Evolutionary conservation across 768 basidiomycete species (phyloP).

Genomic region (Kwoniella europaea): DNA sequence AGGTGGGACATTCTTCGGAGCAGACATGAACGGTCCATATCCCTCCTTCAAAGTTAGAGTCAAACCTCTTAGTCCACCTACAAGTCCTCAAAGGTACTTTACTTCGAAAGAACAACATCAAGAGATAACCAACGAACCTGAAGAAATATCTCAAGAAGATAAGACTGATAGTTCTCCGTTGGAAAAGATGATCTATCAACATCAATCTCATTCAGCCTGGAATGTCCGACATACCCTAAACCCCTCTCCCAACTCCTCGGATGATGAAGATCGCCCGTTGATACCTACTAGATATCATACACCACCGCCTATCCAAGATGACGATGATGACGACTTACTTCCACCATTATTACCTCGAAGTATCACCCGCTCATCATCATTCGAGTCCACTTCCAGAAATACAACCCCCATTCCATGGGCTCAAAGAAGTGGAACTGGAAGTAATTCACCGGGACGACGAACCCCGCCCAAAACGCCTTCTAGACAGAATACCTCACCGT

Average conservation of each 20-base stretch:
- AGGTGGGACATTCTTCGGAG: constrained; percentile 22
- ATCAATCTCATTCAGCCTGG: constrained; percentile 6
- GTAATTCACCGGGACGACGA: background rate
- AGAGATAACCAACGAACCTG: background rate
- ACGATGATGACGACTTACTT: constrained; percentile 12
- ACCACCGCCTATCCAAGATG: background rate
- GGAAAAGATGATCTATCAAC: constrained; percentile 7
- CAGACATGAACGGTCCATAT: constrained; percentile 19
- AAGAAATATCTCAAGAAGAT: background rate
- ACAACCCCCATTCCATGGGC: constrained; percentile 22
- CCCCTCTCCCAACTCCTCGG: background rate
- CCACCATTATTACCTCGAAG: constrained; percentile 21
- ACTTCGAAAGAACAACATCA: background rate
- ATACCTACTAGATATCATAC: background rate
- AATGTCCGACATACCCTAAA: background rate
- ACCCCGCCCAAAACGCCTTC: constrained; percentile 13
- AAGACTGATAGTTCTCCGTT: background rate
- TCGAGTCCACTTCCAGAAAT: constrained; percentile 15
- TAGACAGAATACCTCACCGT: background rate
- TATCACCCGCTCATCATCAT: constrained; percentile 15
- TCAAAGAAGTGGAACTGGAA: constrained; percentile 6
- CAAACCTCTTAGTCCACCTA: constrained; percentile 12
- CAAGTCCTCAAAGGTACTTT: background rate
- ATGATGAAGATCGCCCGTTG: background rate
- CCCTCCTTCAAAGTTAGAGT: constrained; percentile 7